Evolutionary conservation across 2,329 filamentous ascomycete species (phyloP).

Genomic region (Sarocladium strictum): DNA sequence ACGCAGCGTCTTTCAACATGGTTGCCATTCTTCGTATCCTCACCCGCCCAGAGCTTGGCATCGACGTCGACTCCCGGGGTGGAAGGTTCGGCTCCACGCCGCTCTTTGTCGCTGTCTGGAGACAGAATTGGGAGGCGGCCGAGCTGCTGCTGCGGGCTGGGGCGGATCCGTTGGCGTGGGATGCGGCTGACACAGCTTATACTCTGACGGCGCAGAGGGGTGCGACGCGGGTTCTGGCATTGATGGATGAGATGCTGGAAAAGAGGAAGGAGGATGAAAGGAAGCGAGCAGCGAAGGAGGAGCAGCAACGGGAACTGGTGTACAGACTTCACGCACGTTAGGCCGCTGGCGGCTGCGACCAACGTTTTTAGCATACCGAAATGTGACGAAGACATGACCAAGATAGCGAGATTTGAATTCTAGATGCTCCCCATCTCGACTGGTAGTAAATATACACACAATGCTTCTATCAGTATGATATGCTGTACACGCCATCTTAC

Average conservation of each 20-base stretch:
- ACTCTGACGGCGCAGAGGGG: background rate
- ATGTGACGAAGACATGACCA: background rate
- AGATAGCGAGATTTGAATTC: background rate
- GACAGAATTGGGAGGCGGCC: constrained; percentile 15
- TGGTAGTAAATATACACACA: constrained; percentile 2
- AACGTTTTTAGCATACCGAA: too few relatives aligned
- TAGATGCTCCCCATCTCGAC: background rate
- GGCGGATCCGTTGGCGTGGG: constrained; percentile 14
- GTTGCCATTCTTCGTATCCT: constrained; percentile 15
- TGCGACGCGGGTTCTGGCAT: background rate
- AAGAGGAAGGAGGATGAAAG: background rate
- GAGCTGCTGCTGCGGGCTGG: constrained; percentile 19
- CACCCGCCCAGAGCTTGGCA: constrained; percentile 13
- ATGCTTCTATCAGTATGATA: constrained; percentile 8
- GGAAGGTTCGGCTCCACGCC: constrained; percentile 18
- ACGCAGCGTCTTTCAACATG: constrained; percentile 21
- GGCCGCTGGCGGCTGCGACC: background rate
- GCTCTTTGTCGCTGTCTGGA: constrained; percentile 17
- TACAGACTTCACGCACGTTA: background rate
- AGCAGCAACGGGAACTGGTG: background rate
- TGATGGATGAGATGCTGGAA: constrained; percentile 7
- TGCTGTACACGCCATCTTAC: constrained; percentile 10
- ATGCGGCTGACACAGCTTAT: background rate
- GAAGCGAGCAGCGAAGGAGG: background rate
- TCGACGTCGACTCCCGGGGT: constrained; percentile 15